phyloP scores from a whole-genome alignment of 2,329 filamentous ascomycete species.

The Trichoderma sp. region DNA sequence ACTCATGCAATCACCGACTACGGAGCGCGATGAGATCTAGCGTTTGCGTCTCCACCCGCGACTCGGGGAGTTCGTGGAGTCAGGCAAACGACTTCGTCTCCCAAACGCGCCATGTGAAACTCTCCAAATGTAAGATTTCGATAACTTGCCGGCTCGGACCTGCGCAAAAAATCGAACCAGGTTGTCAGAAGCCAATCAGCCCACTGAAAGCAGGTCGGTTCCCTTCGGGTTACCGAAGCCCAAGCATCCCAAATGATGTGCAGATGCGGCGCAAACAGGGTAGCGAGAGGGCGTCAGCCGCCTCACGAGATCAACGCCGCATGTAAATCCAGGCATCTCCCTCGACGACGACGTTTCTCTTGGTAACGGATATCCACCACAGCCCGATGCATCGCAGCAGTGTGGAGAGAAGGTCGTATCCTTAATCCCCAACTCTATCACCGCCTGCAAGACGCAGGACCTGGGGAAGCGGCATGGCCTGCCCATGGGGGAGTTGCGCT shows the following conservation, averaged over 20 bases:
- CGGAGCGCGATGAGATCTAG: slow-evolving; percentile 2
- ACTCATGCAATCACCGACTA: neutral
- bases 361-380: slow-evolving; percentile 11
- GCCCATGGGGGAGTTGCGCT: slow-evolving; percentile 6
- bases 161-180: neutral
- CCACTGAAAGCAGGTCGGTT: neutral
- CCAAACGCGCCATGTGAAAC: neutral
- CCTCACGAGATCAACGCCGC: slow-evolving; percentile 2
- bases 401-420: slow-evolving; percentile 14
- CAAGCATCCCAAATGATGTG: neutral
- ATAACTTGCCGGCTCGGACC: neutral
- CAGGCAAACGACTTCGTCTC: neutral
- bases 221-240: neutral
- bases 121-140: neutral
- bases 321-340: neutral
- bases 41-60: neutral
- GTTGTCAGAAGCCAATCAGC: neutral
- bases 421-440: neutral
- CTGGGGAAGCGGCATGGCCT: neutral
- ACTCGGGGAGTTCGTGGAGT: neutral
- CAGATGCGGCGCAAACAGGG: neutral
- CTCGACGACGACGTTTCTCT: neutral
- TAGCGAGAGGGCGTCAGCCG: neutral
- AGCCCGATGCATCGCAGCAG: neutral
- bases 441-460: neutral